A percentile compares a stretch with the other conserved stretches of the same genome.
Evolutionary conservation across 805 yeast genomes (phyloP).

Genomic region (Candida insectalens): DNA sequence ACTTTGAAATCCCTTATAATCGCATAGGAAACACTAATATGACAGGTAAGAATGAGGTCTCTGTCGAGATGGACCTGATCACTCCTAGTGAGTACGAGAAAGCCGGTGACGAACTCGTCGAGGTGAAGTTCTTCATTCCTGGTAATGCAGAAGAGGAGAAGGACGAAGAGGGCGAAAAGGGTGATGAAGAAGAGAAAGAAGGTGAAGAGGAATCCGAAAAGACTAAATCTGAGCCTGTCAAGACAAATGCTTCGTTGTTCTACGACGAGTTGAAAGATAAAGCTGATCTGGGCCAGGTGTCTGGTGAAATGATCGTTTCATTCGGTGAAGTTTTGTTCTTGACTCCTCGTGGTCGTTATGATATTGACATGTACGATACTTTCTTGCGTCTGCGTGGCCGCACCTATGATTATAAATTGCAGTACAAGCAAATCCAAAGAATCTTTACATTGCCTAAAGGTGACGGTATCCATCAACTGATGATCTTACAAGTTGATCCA

Average conservation of each 20-base stretch:
- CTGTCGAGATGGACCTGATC: slow-evolving; percentile 64
- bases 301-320: slow-evolving; percentile 92
- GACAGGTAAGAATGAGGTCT: slow-evolving; percentile 89
- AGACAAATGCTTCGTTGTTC: slow-evolving; percentile 73
- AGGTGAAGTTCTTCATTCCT: slow-evolving; percentile 87
- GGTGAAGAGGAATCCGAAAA: slow-evolving; percentile 18
- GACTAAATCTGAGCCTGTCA: slow-evolving; percentile 32
- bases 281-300: slow-evolving; percentile 89
- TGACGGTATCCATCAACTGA: slow-evolving; percentile 82
- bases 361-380: slow-evolving; percentile 83
- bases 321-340: slow-evolving; percentile 85
- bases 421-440: slow-evolving; percentile 81
- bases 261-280: slow-evolving; percentile 86
- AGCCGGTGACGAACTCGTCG: slow-evolving; percentile 94
- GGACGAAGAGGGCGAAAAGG: slow-evolving; percentile 16
- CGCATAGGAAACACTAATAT: slow-evolving; percentile 77
- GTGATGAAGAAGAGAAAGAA: slow-evolving; percentile 4
- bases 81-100: slow-evolving; percentile 36
- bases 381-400: slow-evolving; percentile 91
- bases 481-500: slow-evolving; percentile 89
- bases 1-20: slow-evolving; percentile 81
- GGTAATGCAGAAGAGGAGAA: slow-evolving; percentile 38
- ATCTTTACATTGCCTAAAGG: slow-evolving; percentile 89
- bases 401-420: slow-evolving; percentile 94
- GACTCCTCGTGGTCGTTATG: slow-evolving; percentile 98